phyloP scores from a whole-genome alignment of 2,329 filamentous ascomycete genomes.

The Phaeophleospora eucalypticola region DNA sequence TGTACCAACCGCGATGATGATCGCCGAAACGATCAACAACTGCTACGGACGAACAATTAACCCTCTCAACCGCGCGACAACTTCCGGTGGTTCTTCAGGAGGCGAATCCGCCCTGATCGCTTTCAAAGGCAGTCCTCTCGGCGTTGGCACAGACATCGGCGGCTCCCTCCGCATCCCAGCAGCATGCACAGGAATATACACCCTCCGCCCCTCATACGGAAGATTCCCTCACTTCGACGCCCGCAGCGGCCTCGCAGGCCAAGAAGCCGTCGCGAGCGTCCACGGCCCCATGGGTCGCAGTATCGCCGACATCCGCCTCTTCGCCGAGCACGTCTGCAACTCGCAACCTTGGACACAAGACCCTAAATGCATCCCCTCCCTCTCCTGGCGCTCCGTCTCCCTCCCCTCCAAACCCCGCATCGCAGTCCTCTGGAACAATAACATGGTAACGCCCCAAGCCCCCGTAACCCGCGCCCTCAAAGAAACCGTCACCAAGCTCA shows the following conservation, averaged over 20 bases:
- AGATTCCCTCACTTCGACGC: slow-evolving; percentile 56
- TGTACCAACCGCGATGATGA: slow-evolving; percentile 64
- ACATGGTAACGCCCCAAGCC: slow-evolving; percentile 57
- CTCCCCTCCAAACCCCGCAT: slow-evolving; percentile 52
- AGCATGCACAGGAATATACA: slow-evolving; percentile 56
- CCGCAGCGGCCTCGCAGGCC: slow-evolving; percentile 58
- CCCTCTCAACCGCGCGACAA: slow-evolving; percentile 56
- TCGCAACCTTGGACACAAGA: slow-evolving; percentile 51
- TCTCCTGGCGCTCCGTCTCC: slow-evolving; percentile 44
- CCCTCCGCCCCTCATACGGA: slow-evolving; percentile 54
- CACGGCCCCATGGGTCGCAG: slow-evolving; percentile 60
- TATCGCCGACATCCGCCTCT: slow-evolving; percentile 49
- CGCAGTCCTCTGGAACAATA: slow-evolving; percentile 58
- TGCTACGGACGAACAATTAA: slow-evolving; percentile 56
- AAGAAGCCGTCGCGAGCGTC: slow-evolving; percentile 61
- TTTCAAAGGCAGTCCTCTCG: slow-evolving; percentile 56
- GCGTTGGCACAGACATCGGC: slow-evolving; percentile 62
- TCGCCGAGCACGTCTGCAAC: slow-evolving; percentile 39
- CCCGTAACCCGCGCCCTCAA: slow-evolving; percentile 55
- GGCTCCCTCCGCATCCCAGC: slow-evolving; percentile 55
- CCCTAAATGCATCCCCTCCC: slow-evolving; percentile 49
- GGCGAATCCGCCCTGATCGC: slow-evolving; percentile 62
- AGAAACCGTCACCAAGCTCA: slow-evolving; percentile 52
- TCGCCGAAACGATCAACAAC: slow-evolving; percentile 63
- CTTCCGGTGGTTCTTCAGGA: slow-evolving; percentile 62